A percentile compares a stretch with the other conserved stretches of the same genome.
These are phyloP conservation scores for Russula vinacea DNA, from an alignment of 768 basidiomycete genomes.

Conservation along the genomic window DNA sequence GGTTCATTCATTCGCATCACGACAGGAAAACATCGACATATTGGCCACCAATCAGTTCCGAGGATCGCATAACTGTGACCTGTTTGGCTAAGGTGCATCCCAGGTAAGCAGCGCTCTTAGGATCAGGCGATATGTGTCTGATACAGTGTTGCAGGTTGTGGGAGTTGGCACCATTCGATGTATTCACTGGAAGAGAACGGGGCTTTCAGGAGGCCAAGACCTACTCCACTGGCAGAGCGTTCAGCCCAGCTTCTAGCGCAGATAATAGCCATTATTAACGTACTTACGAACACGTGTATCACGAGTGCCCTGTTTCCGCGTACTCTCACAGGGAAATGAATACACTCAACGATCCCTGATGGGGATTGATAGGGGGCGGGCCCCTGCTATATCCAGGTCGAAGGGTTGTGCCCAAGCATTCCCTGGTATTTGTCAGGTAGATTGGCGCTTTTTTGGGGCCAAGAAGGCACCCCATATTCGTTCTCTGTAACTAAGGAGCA, in stretches of 20 bases:
- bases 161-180: slow-evolving; percentile 25
- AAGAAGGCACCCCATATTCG: not conserved
- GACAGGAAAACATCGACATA: slow-evolving; percentile 11
- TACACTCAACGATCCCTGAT: not conserved
- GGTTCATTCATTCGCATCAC: slow-evolving; percentile 27
- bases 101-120: slow-evolving; percentile 8
- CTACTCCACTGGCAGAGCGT: not conserved
- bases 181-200: slow-evolving; percentile 17
- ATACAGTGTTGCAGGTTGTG: slow-evolving; percentile 7
- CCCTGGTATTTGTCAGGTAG: not conserved
- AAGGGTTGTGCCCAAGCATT: not conserved
- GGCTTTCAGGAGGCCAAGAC: not conserved
- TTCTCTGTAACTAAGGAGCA: not conserved
- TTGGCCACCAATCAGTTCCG: slow-evolving; percentile 14
- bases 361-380: not conserved
- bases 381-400: no score
- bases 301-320: not conserved
- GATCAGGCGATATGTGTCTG: not conserved
- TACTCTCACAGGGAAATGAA: not conserved
- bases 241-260: not conserved
- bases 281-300: not conserved
- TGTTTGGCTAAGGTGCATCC: slow-evolving; percentile 23
- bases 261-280: slow-evolving; percentile 5
- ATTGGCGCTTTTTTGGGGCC: not conserved
- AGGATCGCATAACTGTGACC: slow-evolving; percentile 8